Conservation (phyloP, 495 filamentous ascomycete genomes). For the Penicillium arizonense region DNA sequence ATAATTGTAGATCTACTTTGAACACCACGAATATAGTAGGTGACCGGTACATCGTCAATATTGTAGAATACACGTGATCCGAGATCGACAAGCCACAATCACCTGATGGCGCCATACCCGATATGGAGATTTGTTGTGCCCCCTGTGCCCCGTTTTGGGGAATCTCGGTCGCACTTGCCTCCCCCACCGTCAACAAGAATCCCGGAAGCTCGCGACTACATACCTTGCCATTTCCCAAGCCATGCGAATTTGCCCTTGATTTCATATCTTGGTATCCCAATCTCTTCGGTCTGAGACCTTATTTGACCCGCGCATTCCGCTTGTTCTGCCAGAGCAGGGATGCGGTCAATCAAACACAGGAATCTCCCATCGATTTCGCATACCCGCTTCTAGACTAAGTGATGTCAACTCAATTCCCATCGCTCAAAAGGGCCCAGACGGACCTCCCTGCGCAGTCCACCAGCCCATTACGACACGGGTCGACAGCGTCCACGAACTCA, state of each 20-base stretch:
- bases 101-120: conserved; percentile 33
- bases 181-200: conserved; percentile 27
- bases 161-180: conserved; percentile 30
- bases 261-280: conserved; percentile 26
- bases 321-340: conserved; percentile 40
- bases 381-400: conserved; percentile 29
- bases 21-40: too few relatives aligned
- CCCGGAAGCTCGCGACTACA: too few relatives aligned
- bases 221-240: neutral
- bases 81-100: conserved; percentile 20
- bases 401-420: conserved; percentile 40
- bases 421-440: conserved; percentile 63
- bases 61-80: conserved; percentile 11
- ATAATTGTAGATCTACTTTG: too few relatives aligned
- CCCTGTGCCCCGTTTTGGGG: conserved; percentile 18
- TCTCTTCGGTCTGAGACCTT: conserved; percentile 1
- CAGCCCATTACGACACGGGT: conserved; percentile 68
- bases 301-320: conserved; percentile 20
- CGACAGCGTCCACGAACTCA: conserved; percentile 75
- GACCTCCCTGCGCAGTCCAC: conserved; percentile 56
- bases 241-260: conserved; percentile 24
- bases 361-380: conserved; percentile 27
- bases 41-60: neutral
- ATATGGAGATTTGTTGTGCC: conserved; percentile 49
- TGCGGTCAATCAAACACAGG: conserved; percentile 37